A percentile compares a stretch with the other conserved stretches of the same genome.
Conservation (phyloP, 2,329 filamentous ascomycete genomes). For the Aspergillus neotritici region DNA sequence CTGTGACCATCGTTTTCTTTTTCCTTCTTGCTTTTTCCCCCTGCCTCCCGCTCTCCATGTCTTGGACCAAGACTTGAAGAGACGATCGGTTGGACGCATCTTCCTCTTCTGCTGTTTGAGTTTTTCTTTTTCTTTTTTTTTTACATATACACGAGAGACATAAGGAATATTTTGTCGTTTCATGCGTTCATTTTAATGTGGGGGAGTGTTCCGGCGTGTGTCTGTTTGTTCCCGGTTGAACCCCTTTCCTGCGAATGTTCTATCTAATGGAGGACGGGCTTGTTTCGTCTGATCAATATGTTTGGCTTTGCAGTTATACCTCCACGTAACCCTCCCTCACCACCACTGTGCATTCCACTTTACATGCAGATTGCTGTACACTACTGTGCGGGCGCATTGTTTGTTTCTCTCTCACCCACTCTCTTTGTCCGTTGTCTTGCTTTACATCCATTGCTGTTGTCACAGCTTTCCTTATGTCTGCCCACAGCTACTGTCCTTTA, state of each 20-base stretch:
- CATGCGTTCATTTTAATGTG: conserved; percentile 18
- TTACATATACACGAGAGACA: conserved; percentile 38
- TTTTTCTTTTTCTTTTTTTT: conserved; percentile 15
- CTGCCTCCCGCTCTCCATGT: conserved; percentile 2
- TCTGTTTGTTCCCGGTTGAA: conserved; percentile 16
- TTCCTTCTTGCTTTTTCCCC: conserved; percentile 9
- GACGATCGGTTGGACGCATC: conserved; percentile 12
- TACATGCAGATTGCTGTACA: conserved; percentile 34
- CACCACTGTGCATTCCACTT: conserved; percentile 18
- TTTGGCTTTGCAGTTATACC: conserved; percentile 21
- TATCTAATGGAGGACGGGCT: conserved; percentile 24
- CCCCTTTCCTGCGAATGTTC: conserved; percentile 19
- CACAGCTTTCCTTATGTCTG: too few species aligned
- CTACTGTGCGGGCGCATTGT: conserved; percentile 23
- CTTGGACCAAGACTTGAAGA: conserved; percentile 12
- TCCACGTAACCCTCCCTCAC: conserved; percentile 16
- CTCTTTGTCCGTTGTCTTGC: conserved; percentile 12
- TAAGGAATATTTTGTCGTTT: conserved; percentile 26
- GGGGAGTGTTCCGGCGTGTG: conserved; percentile 26
- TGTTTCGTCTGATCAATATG: conserved; percentile 19
- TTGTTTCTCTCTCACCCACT: conserved; percentile 17
- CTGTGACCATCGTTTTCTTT: conserved; percentile 17
- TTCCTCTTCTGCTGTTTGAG: conserved; percentile 28
- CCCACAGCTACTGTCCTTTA: not conserved
- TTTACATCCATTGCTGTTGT: not conserved